phyloP scores from a whole-genome alignment of 176 grass and related monocot genomes.

The Dendrocalamus sinicus region DNA sequence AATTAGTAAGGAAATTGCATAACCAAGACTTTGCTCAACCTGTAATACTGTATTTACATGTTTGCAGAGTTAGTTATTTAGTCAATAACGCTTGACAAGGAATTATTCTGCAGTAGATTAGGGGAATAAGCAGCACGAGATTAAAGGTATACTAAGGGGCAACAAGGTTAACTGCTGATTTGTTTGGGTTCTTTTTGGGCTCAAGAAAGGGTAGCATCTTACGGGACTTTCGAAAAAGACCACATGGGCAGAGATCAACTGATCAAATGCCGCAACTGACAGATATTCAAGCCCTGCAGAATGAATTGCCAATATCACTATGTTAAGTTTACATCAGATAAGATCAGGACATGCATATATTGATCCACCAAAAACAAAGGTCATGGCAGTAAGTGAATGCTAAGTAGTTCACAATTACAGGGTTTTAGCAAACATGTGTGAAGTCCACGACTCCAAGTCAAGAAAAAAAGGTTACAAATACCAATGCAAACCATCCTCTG shows the following conservation, averaged over 20 bases:
- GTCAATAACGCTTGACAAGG: background rate
- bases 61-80: conserved; percentile 19
- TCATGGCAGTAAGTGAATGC: background rate
- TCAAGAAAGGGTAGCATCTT: conserved; percentile 42
- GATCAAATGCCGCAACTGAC: conserved; percentile 74
- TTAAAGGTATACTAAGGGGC: conserved; percentile 19
- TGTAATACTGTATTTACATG: background rate
- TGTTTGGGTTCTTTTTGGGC: background rate
- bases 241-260: conserved; percentile 79
- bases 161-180: background rate
- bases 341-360: conserved; percentile 1
- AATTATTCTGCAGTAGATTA: conserved; percentile 12
- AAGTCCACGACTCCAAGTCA: background rate
- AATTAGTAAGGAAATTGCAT: background rate
- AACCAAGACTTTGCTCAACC: conserved; percentile 1
- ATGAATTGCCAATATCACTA: background rate
- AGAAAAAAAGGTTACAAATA: conserved; percentile 17
- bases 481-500: conserved; percentile 80
- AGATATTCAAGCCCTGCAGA: conserved; percentile 75
- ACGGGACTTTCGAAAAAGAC: conserved; percentile 83
- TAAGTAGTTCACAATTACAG: background rate
- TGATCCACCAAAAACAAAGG: background rate
- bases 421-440: conserved; percentile 2
- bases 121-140: background rate
- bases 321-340: conserved; percentile 26